These are phyloP conservation scores for Trichoderma pleuroti DNA, from an alignment of 2,329 filamentous ascomycete genomes.

Conservation along the genomic window DNA sequence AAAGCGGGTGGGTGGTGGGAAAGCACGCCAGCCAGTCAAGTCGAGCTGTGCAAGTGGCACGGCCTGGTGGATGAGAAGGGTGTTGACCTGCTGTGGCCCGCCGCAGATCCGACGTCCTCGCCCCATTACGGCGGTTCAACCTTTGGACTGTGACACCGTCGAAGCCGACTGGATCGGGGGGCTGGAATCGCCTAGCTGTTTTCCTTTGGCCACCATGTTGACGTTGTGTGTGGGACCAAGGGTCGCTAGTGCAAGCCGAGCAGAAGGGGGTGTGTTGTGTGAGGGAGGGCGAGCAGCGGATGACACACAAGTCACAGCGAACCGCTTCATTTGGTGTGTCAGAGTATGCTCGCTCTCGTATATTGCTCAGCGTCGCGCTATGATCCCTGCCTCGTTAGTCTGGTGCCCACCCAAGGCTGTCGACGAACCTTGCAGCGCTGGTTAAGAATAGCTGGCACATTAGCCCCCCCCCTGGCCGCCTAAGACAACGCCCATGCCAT, in stretches of 20 bases:
- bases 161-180: conserved; percentile 20
- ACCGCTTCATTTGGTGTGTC: conserved; percentile 47
- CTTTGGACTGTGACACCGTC: conserved; percentile 20
- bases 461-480: conserved; percentile 30
- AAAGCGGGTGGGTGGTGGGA: conserved; percentile 13
- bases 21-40: not conserved
- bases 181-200: conserved; percentile 21
- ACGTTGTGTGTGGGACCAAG: conserved; percentile 23
- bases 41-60: not conserved
- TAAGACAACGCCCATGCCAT: conserved; percentile 35
- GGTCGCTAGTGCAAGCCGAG: conserved; percentile 30
- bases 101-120: conserved; percentile 20
- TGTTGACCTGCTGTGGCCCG: conserved; percentile 18
- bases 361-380: conserved; percentile 46
- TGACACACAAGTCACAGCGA: conserved; percentile 33
- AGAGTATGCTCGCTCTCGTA: conserved; percentile 50
- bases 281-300: conserved; percentile 25
- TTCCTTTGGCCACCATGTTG: conserved; percentile 15
- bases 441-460: conserved; percentile 46
- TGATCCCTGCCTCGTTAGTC: conserved; percentile 32
- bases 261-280: conserved; percentile 24
- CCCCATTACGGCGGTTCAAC: conserved; percentile 20
- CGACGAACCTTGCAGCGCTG: conserved; percentile 36
- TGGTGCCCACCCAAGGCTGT: conserved; percentile 30
- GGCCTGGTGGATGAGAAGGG: conserved; percentile 7